Evolutionary conservation across 140 eudicot species (phyloP).

Genomic region (Cichorium intybus): DNA sequence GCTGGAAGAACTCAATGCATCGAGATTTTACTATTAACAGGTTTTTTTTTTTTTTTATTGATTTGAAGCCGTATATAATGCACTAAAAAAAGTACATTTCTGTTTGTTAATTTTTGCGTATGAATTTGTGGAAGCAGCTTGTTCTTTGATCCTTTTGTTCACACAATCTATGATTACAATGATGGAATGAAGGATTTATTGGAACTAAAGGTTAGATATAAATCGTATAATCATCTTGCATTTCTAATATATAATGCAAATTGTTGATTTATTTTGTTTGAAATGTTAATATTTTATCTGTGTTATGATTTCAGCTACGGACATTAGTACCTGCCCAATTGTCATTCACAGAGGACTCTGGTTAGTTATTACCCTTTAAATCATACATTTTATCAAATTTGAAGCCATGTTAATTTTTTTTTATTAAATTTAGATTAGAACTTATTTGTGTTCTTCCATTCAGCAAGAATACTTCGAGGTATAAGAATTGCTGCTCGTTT

Average conservation of each 20-base stretch:
- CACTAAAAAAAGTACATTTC: background rate
- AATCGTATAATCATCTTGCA: background rate
- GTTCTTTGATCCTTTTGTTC: conserved; percentile 72
- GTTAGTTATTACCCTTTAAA: conserved; percentile 39
- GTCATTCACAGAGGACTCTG: conserved; percentile 82
- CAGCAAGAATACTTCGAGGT: conserved; percentile 90
- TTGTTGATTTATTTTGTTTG: background rate
- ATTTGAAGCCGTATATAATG: background rate
- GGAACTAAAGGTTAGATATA: conserved; percentile 53
- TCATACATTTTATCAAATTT: conserved; percentile 3
- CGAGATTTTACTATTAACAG: conserved; percentile 89
- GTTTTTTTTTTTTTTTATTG: conserved; percentile 24
- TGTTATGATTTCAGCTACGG: conserved; percentile 52
- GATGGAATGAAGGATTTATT: conserved; percentile 62
- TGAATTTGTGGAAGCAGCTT: conserved; percentile 54
- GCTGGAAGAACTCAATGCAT: conserved; percentile 62
- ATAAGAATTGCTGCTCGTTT: conserved; percentile 93
- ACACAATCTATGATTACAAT: conserved; percentile 68
- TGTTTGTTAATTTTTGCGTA: background rate
- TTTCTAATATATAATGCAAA: background rate
- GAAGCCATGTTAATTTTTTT: background rate
- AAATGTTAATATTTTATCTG: conserved; percentile 7
- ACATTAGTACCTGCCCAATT: conserved; percentile 70
- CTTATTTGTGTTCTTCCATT: conserved; percentile 11
- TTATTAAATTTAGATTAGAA: background rate